These are phyloP conservation scores for Kazachstania psychrophila DNA, from an alignment of 805 yeast genomes.

Conservation along the genomic window DNA sequence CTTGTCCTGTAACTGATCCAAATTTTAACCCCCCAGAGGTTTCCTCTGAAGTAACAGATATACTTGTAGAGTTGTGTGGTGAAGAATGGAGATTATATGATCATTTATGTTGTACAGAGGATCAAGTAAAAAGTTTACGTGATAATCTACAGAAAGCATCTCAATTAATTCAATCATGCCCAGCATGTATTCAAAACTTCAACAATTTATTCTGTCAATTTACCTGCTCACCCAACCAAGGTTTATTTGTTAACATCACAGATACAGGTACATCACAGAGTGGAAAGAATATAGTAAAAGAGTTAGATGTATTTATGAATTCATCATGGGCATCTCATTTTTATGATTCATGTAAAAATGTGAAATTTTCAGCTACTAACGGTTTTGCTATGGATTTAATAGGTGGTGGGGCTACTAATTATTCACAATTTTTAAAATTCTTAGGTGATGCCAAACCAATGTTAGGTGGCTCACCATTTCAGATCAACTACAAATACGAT, in stretches of 20 bases:
- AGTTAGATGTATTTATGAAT: slow-evolving; percentile 54
- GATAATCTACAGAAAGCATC: slow-evolving; percentile 65
- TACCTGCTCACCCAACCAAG: slow-evolving; percentile 83
- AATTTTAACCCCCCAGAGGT: slow-evolving; percentile 33
- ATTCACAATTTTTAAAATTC: slow-evolving; percentile 67
- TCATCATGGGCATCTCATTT: slow-evolving; percentile 51
- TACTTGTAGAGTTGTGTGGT: slow-evolving; percentile 63
- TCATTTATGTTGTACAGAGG: slow-evolving; percentile 60
- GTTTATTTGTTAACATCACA: slow-evolving; percentile 62
- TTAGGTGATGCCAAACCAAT: slow-evolving; percentile 91
- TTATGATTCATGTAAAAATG: slow-evolving; percentile 77
- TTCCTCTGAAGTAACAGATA: slow-evolving; percentile 33
- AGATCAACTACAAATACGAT: slow-evolving; percentile 64
- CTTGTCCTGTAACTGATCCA: slow-evolving; percentile 61
- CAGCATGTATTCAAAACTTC: slow-evolving; percentile 86
- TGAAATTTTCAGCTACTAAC: slow-evolving; percentile 89
- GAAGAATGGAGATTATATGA: slow-evolving; percentile 43
- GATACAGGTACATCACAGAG: slow-evolving; percentile 31
- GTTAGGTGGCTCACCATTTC: slow-evolving; percentile 93
- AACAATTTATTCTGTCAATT: slow-evolving; percentile 76
- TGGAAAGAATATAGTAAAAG: slow-evolving; percentile 57
- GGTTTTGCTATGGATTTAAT: slow-evolving; percentile 94
- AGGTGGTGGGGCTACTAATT: slow-evolving; percentile 92
- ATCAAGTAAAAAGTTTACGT: slow-evolving; percentile 49
- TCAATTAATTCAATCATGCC: slow-evolving; percentile 77